These are phyloP conservation scores for Rhizopus sp. DNA, from an alignment of 371 early-diverging fungal species.

Conservation along the genomic window DNA sequence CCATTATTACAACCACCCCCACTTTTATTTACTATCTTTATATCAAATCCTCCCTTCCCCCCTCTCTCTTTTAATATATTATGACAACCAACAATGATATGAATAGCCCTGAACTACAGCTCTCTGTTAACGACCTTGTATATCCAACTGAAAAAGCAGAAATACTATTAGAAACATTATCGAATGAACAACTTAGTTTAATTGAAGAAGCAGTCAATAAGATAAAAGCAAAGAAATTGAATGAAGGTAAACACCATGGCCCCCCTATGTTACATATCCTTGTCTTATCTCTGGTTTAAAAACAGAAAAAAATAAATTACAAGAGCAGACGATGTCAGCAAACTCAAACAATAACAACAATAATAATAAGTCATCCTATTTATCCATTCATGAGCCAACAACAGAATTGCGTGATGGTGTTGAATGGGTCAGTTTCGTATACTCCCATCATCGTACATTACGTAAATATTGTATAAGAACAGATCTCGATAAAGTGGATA, in stretches of 20 bases:
- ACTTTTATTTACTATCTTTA: neutral
- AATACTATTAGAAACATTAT: conserved; percentile 33
- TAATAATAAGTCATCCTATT: conserved; percentile 9
- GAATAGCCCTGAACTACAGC: conserved; percentile 24
- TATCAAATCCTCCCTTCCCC: neutral
- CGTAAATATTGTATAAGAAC: conserved; percentile 73
- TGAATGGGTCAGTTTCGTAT: conserved; percentile 66
- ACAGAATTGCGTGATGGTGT: conserved; percentile 49
- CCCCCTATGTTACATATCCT: neutral
- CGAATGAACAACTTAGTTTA: conserved; percentile 38
- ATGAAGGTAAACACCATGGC: conserved; percentile 5
- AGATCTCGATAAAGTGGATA: conserved; percentile 69
- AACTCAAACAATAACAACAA: conserved; percentile 2
- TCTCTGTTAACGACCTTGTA: conserved; percentile 38
- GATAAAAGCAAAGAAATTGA: conserved; percentile 37
- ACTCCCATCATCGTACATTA: conserved; percentile 57
- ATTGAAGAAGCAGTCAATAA: conserved; percentile 43
- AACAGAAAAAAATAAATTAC: neutral
- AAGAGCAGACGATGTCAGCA: neutral
- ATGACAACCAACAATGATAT: neutral
- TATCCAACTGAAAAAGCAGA: conserved; percentile 40
- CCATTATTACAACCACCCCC: neutral
- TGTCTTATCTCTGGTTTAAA: neutral
- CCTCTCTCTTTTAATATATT: neutral
- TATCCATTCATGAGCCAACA: conserved; percentile 34